Conservation (phyloP, 1,284 basidiomycete genomes). For the Cutaneotrichosporon arboriforme region DNA sequence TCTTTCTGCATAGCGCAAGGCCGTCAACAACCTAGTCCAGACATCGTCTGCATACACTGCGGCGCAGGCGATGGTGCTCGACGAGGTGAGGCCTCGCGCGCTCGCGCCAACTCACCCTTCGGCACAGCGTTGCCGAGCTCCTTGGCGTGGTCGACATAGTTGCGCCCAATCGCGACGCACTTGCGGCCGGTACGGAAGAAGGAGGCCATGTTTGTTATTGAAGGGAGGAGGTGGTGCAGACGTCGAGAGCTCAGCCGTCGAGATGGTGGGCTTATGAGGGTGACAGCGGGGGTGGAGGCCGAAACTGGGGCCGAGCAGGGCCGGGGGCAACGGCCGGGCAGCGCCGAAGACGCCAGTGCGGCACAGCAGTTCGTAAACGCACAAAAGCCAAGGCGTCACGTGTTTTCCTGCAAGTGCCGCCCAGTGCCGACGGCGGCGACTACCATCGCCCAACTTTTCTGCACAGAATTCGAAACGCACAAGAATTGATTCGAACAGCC, state of each 20-base stretch:
- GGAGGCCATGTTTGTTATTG: conserved; percentile 29
- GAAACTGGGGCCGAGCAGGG: background rate
- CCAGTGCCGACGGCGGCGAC: no score
- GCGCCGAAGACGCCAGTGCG: background rate
- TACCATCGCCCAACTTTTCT: no score
- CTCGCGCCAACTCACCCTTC: conserved; percentile 51
- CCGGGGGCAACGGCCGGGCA: background rate
- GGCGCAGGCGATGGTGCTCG: no score
- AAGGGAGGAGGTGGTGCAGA: background rate
- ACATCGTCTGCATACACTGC: no score
- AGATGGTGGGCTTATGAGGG: background rate
- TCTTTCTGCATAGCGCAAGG: no score
- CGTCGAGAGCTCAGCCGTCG: background rate
- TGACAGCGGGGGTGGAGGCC: background rate
- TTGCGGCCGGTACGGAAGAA: conserved; percentile 49
- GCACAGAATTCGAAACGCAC: no score
- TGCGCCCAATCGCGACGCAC: conserved; percentile 80
- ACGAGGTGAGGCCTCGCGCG: no score
- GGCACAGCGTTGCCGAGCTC: conserved; percentile 86
- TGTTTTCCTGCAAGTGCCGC: no score
- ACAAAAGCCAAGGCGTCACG: no score
- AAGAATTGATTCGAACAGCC: no score
- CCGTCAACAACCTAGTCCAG: no score
- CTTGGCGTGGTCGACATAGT: conserved; percentile 70
- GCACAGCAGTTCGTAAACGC: no score